Base-by-base conservation (phyloP, 768 basidiomycete genomes). In the Rubroboletus pulcherrimus region DNA sequence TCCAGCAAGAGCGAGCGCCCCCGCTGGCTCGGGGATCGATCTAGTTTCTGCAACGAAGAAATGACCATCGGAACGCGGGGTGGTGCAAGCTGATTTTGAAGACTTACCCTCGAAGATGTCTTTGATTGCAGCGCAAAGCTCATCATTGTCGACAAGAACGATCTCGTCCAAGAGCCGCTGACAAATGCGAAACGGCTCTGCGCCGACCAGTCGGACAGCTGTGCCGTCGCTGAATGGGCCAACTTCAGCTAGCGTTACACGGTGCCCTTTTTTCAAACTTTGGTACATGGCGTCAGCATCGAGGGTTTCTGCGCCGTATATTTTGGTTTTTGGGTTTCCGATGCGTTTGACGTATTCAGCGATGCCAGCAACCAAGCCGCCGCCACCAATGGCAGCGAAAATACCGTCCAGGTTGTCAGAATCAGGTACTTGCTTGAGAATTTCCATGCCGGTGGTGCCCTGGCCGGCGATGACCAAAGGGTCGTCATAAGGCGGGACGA, bases 141-240 rank as follows among this genome's bases (percentile, higher is more conserved):
- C 96, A 67, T 99, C 97, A 59, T 97, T 98, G 67, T 91, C 84
- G 31, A 89, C 91, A 65, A 87, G 82, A 48, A 94, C 84, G 34
- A 98, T 73, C 3, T 82, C 85, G 62, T 98, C 93, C 19, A 98
- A 72, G 37, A 91, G 77, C 45, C 88, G 78, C 70, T 89, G 80
- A 74, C 96, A 98, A 57, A 99, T 83, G 55, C 96, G 82, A 74
- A 98, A 97, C 0, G 93, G 86, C 69, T 99, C 97, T 71, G 87
- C 89, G 21, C 97, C 97, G 3, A 99, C 95, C 47, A 94, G 81
- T 71, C 90, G 90, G 43, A 99, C 97, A 4, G 97, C 97, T 3
- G 97, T 99, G 24, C 97, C 97, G 66, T 99, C 97, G 61, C 89
- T 90, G 73, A 99, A 99, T 5, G 94, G 91, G 5, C 97, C 97